Evolutionary conservation across 495 filamentous ascomycete species (phyloP), one percentile per base, ranked within the genome.

Genomic region (Trichoderma reesei): DNA sequence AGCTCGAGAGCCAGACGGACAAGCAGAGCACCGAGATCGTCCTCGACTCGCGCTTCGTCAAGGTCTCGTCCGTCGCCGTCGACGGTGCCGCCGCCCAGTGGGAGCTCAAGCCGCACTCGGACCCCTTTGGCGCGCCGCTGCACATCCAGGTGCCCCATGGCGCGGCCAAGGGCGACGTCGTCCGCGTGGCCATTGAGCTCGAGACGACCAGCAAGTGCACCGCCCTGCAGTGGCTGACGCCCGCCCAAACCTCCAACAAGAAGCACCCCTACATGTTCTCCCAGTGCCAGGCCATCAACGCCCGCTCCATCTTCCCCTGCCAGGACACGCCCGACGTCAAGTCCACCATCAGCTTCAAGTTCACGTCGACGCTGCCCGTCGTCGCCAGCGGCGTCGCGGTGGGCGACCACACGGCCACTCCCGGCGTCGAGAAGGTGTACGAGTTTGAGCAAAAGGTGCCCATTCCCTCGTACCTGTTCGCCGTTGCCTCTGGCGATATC

Each of bases 311-410:
- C 63, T 96, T 96, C 74, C 94, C 94, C 13, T 97, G 92, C 74
- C 93, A 98, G 78, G 93, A 98, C 74, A 97, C 94, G 0, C 93
- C 93, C 33, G 91, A 95, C 72, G 86, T 97, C 65, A 98, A 98
- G 76, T 89, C 87, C 48, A 92, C 90, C 5, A 90, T 91, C 75
- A 82, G 87, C 63, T 96, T 97, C 75, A 88, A 86, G 68, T 90
- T 98, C 72, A 85, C 84, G 41, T 96, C 91, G 20, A 87, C 91
- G 7, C 81, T 95, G 11, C 90, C 91, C 4, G 92, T 97, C 46
- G 82, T 96, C 65, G 92, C 93, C 10, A 92, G 89, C 73, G 93
- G 94, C 44, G 77, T 96, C 36, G 84, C 89, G 0, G 83, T 86
- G 13, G 82, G 84, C 1, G 67, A 78, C 7, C 36, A 70, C 68